These are phyloP conservation scores for Gastrodia elata DNA, from an alignment of 106 monocot species.

Conservation along the genomic window DNA sequence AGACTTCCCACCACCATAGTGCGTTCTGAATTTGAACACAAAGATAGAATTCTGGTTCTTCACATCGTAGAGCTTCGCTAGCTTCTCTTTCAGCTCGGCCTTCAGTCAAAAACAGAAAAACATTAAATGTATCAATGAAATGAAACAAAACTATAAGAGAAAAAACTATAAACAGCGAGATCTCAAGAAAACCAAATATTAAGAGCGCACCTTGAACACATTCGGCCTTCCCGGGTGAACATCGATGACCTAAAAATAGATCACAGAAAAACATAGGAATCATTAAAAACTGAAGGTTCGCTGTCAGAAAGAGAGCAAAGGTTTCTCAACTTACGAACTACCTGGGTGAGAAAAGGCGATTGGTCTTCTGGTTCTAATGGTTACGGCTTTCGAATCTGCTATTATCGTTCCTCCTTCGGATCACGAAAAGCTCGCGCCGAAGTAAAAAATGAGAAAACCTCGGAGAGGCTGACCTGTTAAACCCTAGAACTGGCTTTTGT, in stretches of 20 bases:
- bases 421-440: too few relatives aligned
- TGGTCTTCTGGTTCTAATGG: too few relatives aligned
- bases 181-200: too few relatives aligned
- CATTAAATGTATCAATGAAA: background rate
- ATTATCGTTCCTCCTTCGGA: too few relatives aligned
- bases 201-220: slow-evolving; percentile 48
- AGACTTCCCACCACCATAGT: slow-evolving; percentile 89
- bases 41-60: slow-evolving; percentile 68
- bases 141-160: background rate
- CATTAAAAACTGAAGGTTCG: background rate
- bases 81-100: slow-evolving; percentile 76
- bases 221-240: slow-evolving; percentile 75
- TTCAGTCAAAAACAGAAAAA: slow-evolving; percentile 6
- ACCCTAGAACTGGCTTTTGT: background rate
- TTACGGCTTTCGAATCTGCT: too few relatives aligned
- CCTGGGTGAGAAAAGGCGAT: too few relatives aligned
- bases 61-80: slow-evolving; percentile 59
- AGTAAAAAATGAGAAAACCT: too few relatives aligned
- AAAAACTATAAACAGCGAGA: background rate
- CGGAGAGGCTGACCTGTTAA: background rate
- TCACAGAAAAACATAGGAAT: background rate
- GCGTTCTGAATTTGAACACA: slow-evolving; percentile 78
- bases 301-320: background rate
- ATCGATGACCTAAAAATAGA: slow-evolving; percentile 38
- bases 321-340: background rate